Evolutionary conservation across 2,329 filamentous ascomycete species (phyloP).

Genomic region (Sporothrix humicola): DNA sequence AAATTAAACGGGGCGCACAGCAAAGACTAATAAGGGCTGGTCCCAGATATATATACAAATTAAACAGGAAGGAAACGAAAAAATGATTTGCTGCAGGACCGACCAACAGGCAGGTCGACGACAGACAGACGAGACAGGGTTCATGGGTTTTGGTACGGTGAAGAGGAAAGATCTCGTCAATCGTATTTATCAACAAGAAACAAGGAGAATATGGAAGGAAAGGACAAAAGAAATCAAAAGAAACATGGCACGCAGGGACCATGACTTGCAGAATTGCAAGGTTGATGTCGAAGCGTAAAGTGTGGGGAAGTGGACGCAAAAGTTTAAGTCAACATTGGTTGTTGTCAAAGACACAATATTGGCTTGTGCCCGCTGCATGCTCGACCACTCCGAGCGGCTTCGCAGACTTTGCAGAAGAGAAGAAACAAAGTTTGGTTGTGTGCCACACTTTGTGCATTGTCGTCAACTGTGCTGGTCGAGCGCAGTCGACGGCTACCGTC

Average conservation of each 20-base stretch:
- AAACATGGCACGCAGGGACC: constrained; percentile 11
- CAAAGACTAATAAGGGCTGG: not conserved
- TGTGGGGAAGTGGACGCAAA: constrained; percentile 6
- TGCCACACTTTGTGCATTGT: constrained; percentile 22
- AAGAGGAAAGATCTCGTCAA: constrained; percentile 8
- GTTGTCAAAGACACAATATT: constrained; percentile 14
- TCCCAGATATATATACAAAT: not conserved
- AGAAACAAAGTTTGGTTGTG: not conserved
- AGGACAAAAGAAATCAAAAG: not conserved
- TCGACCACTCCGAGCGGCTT: constrained; percentile 1
- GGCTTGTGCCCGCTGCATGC: not conserved
- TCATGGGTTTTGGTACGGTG: not conserved
- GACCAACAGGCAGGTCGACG: not conserved
- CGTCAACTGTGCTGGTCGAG: not conserved
- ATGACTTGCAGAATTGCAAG: constrained; percentile 2
- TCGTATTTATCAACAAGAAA: constrained; percentile 16
- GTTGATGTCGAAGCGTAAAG: not conserved
- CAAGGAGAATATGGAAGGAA: no score
- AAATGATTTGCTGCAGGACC: not conserved
- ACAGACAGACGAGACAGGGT: constrained; percentile 2
- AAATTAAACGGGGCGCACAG: not conserved
- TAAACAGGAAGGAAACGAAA: not conserved
- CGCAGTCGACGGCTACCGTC: not conserved
- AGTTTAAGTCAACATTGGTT: not conserved
- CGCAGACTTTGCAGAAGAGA: not conserved